Conservation (phyloP, 768 basidiomycete species). For the Gautieria morchelliformis region DNA sequence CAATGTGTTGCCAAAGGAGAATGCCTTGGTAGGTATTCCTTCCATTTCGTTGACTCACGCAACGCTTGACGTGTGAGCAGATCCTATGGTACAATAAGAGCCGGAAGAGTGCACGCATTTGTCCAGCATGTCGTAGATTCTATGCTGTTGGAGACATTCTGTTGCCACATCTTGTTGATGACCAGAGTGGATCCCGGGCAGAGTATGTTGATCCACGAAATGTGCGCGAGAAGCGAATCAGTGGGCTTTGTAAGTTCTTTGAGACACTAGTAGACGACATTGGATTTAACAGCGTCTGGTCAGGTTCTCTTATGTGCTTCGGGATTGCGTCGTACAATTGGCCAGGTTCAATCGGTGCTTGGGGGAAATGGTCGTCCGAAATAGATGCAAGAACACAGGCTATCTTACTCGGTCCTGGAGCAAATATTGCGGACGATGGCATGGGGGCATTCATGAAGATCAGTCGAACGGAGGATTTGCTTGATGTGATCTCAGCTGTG, state of each 20-base stretch:
- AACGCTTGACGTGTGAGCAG: slow-evolving; percentile 24
- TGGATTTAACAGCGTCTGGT: not conserved
- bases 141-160: slow-evolving; percentile 63
- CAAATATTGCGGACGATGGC: slow-evolving; percentile 28
- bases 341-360: slow-evolving; percentile 53
- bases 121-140: slow-evolving; percentile 67
- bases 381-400: slow-evolving; percentile 60
- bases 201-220: slow-evolving; percentile 30
- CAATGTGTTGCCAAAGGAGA: slow-evolving; percentile 61
- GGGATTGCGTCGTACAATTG: slow-evolving; percentile 59
- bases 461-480: slow-evolving; percentile 55
- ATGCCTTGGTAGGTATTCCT: slow-evolving; percentile 45
- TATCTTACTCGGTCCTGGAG: slow-evolving; percentile 26
- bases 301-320: slow-evolving; percentile 73
- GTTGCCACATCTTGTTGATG: slow-evolving; percentile 27
- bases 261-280: not conserved
- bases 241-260: slow-evolving; percentile 58
- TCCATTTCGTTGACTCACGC: not conserved
- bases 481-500: not conserved
- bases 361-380: slow-evolving; percentile 61
- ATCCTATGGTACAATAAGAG: slow-evolving; percentile 85
- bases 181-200: slow-evolving; percentile 12
- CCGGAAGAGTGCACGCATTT: slow-evolving; percentile 56
- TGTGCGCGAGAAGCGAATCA: slow-evolving; percentile 55
- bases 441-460: slow-evolving; percentile 64